phyloP scores from a whole-genome alignment of 257 asterid genomes.

The Primulina huaijiensis region DNA sequence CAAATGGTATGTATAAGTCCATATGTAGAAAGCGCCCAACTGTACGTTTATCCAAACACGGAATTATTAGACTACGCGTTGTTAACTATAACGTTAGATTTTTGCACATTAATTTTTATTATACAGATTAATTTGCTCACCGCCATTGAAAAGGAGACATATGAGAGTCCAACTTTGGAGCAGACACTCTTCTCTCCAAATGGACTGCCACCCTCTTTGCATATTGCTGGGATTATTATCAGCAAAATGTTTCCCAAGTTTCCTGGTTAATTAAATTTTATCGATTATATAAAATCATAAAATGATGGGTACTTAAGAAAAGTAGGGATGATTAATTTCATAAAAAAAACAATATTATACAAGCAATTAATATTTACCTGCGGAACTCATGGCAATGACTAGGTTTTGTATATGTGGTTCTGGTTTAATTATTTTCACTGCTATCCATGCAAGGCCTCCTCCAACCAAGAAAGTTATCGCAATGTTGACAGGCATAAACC shows the following conservation, averaged over 20 bases:
- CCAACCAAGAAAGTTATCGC: conserved; percentile 76
- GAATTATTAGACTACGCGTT: neutral
- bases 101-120: too few relatives aligned
- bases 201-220: conserved; percentile 67
- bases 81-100: too few relatives aligned
- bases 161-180: conserved; percentile 52
- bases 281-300: too few relatives aligned
- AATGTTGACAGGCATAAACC: conserved; percentile 90
- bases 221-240: conserved; percentile 74
- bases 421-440: conserved; percentile 64
- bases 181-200: conserved; percentile 65
- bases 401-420: conserved; percentile 65
- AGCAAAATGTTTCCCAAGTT: conserved; percentile 77
- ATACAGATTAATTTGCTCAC: conserved; percentile 30
- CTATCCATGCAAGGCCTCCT: conserved; percentile 76
- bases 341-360: neutral
- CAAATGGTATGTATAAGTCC: conserved; percentile 70
- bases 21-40: conserved; percentile 78
- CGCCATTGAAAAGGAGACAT: conserved; percentile 90
- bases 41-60: conserved; percentile 27
- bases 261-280: conserved; percentile 32
- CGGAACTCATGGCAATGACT: conserved; percentile 61
- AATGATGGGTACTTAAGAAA: too few relatives aligned
- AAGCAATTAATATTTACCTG: conserved; percentile 45
- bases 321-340: neutral